phyloP scores from a whole-genome alignment of 1,139 yeast species.

The Zygosaccharomyces pseudobailii region DNA sequence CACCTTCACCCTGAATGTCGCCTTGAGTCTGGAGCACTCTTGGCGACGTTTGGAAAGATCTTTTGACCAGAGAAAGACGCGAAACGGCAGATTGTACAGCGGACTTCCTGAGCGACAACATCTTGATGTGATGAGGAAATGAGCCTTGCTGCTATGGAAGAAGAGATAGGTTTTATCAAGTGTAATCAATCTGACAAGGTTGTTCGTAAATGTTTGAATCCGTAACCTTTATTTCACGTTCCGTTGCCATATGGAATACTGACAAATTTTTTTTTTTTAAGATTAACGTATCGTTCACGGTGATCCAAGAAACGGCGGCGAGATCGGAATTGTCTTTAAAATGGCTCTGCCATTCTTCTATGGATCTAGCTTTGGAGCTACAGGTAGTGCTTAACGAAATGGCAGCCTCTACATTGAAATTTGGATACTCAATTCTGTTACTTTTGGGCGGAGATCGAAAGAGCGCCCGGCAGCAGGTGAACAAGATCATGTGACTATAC shows the following conservation, averaged over 20 bases:
- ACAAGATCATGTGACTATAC: no score
- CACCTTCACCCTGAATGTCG: conserved; percentile 27
- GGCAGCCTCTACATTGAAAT: no score
- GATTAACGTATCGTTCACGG: background rate
- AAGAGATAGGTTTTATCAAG: background rate
- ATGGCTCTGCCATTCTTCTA: background rate
- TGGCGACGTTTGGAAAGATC: conserved; percentile 10
- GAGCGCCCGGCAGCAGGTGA: no score
- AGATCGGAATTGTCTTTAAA: conserved; percentile 1
- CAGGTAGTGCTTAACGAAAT: no score
- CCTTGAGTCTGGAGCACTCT: conserved; percentile 19
- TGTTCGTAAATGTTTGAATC: background rate
- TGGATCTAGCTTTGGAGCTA: no score
- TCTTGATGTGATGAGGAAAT: background rate
- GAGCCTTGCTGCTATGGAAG: background rate
- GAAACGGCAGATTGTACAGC: conserved; percentile 4
- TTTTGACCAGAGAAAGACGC: conserved; percentile 4
- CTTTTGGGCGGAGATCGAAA: no score
- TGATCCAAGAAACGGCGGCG: conserved; percentile 3
- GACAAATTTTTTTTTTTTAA: background rate
- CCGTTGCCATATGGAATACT: background rate
- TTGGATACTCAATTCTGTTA: no score
- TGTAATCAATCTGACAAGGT: background rate
- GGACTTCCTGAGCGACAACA: conserved; percentile 9
- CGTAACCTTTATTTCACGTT: background rate